Evolutionary conservation across 805 yeast species (phyloP).

Genomic region (Starmerella khaoyaiensis): DNA sequence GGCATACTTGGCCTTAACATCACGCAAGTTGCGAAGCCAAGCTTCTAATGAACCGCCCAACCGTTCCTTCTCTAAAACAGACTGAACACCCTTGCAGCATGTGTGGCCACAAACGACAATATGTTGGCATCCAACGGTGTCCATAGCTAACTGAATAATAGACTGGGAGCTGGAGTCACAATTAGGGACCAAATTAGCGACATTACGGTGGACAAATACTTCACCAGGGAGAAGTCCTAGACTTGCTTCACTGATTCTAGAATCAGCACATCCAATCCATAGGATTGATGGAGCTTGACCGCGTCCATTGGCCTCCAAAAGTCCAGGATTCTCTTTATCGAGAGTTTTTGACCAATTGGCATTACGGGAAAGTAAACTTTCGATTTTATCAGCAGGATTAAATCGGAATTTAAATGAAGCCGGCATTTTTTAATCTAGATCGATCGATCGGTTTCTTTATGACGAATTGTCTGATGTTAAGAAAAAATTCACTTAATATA

Average conservation of each 20-base stretch:
- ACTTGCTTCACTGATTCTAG: slow-evolving; percentile 72
- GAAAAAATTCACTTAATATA: not conserved
- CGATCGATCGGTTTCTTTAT: not conserved
- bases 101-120: slow-evolving; percentile 87
- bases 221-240: slow-evolving; percentile 81
- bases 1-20: slow-evolving; percentile 49
- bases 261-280: slow-evolving; percentile 91
- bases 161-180: slow-evolving; percentile 64
- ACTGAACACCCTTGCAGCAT: slow-evolving; percentile 88
- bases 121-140: slow-evolving; percentile 65
- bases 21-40: slow-evolving; percentile 56
- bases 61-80: slow-evolving; percentile 51
- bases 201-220: slow-evolving; percentile 74
- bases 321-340: slow-evolving; percentile 39
- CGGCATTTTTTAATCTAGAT: slow-evolving; percentile 4
- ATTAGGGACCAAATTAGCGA: slow-evolving; percentile 61
- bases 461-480: not conserved
- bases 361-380: slow-evolving; percentile 32
- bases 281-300: slow-evolving; percentile 90
- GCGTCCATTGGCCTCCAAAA: slow-evolving; percentile 51
- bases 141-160: slow-evolving; percentile 77
- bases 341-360: slow-evolving; percentile 35
- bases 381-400: slow-evolving; percentile 28
- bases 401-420: slow-evolving; percentile 21
- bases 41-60: slow-evolving; percentile 59